These are phyloP conservation scores for Rosellinia necatrix DNA, from an alignment of 2,329 filamentous ascomycete genomes.

Conservation along the genomic window DNA sequence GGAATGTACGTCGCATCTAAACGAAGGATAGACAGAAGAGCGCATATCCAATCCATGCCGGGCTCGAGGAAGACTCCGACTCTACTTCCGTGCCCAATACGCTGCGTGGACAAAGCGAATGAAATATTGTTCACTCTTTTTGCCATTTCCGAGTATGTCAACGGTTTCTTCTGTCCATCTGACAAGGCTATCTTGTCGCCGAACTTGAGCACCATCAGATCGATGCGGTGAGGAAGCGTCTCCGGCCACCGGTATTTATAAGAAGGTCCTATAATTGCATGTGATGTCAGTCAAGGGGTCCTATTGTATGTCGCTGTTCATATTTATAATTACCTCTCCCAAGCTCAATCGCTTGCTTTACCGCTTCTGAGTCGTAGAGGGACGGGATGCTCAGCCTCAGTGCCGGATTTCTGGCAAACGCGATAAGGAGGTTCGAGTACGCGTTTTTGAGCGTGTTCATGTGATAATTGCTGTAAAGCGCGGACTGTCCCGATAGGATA, in stretches of 20 bases:
- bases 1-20: slow-evolving; percentile 47
- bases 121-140: slow-evolving; percentile 41
- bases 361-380: not conserved
- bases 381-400: not conserved
- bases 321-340: slow-evolving; percentile 6
- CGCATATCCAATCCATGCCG: slow-evolving; percentile 41
- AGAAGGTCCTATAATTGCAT: not conserved
- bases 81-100: slow-evolving; percentile 23
- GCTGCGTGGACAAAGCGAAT: not conserved
- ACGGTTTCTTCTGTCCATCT: not conserved
- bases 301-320: not conserved
- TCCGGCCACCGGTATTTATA: slow-evolving; percentile 3
- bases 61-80: slow-evolving; percentile 50
- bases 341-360: not conserved
- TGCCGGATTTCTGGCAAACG: slow-evolving; percentile 5
- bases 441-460: slow-evolving; percentile 25
- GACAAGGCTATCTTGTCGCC: not conserved
- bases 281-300: not conserved
- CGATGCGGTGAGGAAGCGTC: slow-evolving; percentile 10
- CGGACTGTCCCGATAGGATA: slow-evolving; percentile 22
- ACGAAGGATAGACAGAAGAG: slow-evolving; percentile 47
- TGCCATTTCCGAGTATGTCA: slow-evolving; percentile 24
- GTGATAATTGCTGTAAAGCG: slow-evolving; percentile 4
- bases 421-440: slow-evolving; percentile 2
- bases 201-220: not conserved